A percentile compares a stretch with the other conserved stretches of the same genome.
phyloP scores from a whole-genome alignment of 257 asterid genomes.

The Buddleja alternifolia region DNA sequence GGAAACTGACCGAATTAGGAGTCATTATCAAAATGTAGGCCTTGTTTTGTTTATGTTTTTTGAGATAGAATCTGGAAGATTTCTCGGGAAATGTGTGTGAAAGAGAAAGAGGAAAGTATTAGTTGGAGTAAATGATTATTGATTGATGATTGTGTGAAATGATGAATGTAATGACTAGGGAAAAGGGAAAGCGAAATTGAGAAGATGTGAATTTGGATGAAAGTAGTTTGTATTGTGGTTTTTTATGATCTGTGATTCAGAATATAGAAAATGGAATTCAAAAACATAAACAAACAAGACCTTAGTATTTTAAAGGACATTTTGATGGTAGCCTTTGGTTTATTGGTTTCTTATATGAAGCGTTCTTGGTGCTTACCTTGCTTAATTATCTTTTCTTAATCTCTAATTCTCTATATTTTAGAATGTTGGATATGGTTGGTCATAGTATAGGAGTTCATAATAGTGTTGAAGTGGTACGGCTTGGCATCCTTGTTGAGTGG shows the following conservation, averaged over 20 bases:
- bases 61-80: no score
- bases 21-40: neutral
- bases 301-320: neutral
- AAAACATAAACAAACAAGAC: no score
- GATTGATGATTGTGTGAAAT: no score
- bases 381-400: neutral
- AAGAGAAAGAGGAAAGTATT: no score
- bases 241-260: neutral
- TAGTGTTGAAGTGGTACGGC: conserved; percentile 1
- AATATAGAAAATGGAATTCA: no score
- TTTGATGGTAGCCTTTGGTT: neutral
- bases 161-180: no score
- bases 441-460: neutral
- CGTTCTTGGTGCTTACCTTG: neutral
- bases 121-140: no score
- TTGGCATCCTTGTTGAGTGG: neutral
- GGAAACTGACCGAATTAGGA: neutral
- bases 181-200: no score
- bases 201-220: no score
- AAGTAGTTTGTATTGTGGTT: no score
- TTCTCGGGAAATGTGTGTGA: no score
- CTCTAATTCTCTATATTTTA: neutral
- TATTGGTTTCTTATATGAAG: neutral
- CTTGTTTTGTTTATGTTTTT: no score
- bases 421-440: neutral